These are phyloP conservation scores for Eimeria praecox DNA, from an alignment of 169 alveolate genomes.

Conservation along the genomic window DNA sequence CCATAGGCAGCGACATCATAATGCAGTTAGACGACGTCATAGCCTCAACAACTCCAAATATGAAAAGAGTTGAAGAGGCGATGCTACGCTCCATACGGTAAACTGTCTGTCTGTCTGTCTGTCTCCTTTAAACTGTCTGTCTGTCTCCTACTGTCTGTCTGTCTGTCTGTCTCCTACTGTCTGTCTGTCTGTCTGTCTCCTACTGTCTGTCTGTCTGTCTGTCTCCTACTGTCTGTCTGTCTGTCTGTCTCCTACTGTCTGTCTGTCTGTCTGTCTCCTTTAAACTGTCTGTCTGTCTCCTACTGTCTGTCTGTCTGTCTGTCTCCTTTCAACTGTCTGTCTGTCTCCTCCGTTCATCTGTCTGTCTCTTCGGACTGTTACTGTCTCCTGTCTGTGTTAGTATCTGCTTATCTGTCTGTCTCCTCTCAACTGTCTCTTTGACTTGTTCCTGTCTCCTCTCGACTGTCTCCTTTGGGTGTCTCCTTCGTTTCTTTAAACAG, in stretches of 20 bases:
- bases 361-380: no score
- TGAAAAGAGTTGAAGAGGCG: constrained; percentile 91
- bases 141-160: no score
- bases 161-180: neutral
- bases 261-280: neutral
- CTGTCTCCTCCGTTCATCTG: no score
- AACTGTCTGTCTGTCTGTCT: no score
- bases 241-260: neutral
- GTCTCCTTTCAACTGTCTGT: neutral
- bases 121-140: no score
- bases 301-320: neutral
- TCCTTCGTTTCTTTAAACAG: no score
- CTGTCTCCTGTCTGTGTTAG: neutral
- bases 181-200: neutral
- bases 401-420: neutral
- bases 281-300: neutral
- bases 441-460: neutral
- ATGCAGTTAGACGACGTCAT: constrained; percentile 99
- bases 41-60: constrained; percentile 88
- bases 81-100: constrained; percentile 96
- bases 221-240: neutral
- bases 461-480: neutral
- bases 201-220: neutral
- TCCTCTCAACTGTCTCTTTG: no score
- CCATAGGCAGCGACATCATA: constrained; percentile 98